Evolutionary conservation across 441 rosid species (phyloP).

Genomic region (Adansonia grandidieri): DNA sequence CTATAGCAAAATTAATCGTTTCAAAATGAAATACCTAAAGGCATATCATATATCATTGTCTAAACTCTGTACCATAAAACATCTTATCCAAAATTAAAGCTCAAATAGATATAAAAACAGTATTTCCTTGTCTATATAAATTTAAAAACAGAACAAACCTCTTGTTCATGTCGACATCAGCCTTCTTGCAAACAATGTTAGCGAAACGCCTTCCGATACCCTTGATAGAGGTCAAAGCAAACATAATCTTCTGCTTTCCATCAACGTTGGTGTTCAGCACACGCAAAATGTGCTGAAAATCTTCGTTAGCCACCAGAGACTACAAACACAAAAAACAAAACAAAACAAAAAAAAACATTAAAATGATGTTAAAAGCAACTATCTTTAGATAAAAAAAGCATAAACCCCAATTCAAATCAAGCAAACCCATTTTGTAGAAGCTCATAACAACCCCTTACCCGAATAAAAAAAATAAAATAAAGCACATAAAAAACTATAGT

Average conservation of each 20-base stretch:
- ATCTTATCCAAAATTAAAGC: no score
- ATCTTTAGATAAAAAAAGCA: no score
- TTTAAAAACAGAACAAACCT: slow-evolving; percentile 37
- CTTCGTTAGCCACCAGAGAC: slow-evolving; percentile 78
- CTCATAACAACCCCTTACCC: no score
- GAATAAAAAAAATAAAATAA: no score
- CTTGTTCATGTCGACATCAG: slow-evolving; percentile 83
- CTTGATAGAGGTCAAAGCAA: slow-evolving; percentile 77
- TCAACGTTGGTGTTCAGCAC: slow-evolving; percentile 80
- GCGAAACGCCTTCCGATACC: slow-evolving; percentile 89
- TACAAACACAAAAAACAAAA: slow-evolving; percentile 37
- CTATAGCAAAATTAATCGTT: background rate
- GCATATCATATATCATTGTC: background rate
- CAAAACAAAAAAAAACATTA: no score
- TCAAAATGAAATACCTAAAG: background rate
- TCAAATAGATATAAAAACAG: background rate
- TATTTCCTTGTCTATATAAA: background rate
- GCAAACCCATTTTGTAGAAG: no score
- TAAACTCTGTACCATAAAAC: background rate
- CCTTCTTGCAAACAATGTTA: slow-evolving; percentile 86
- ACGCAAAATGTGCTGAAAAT: slow-evolving; percentile 84
- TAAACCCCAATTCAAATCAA: no score
- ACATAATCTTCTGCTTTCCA: slow-evolving; percentile 83
- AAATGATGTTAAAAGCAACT: no score
- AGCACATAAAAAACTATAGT: no score